Base-by-base conservation (phyloP, 768 basidiomycete species). In the Termitomyces sp. region DNA sequence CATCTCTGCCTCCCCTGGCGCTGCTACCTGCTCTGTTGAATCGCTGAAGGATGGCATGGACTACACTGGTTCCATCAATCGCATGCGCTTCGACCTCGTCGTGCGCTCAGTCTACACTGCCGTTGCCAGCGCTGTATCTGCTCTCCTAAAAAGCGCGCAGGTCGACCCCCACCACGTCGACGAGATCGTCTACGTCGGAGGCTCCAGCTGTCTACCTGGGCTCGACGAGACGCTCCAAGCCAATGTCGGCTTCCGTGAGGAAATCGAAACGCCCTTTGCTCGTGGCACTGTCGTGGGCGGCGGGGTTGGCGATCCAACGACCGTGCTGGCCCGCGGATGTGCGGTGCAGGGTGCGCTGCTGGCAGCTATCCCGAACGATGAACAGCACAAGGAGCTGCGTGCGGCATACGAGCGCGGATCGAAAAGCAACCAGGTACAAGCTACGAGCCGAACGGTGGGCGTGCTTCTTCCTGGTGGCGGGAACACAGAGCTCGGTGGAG, bases 31-130 rank as follows among this genome's bases (percentile, higher is more conserved):
- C 72, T 89, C 90, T 15, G 90, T 99, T 61, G 94, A 97, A 72
- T 91, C 89, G 0, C 80, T 99, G 63, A 96, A 95, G 70, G 94
- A 96, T 56, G 96, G 95, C 1, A 67, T 91, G 38, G 96, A 99
- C 71, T 93, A 87, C 67, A 94, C 90, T 3, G 64, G 74, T 51
- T 67, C 71, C 3, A 72, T 74, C 59, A 82, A 80, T 68, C 76
- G 80, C 15, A 74, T 83, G 74, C 75, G 83, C 17, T 84, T 84
- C 68, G 85, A 87, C 60, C 77, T 87, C 69, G 75, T 86, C 63
- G 80, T 80, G 1, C 73, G 82, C 17, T 62, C 82, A 9, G 73
- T 89, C 23, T 91, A 91, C 67, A 71, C 74, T 52, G 69, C 76
- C 56, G 80, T 90, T 49, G 75, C 78, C 14, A 63, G 67, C 31